Base-by-base conservation (phyloP, 1,284 basidiomycete genomes). In the Fomitopsis pinicola region DNA sequence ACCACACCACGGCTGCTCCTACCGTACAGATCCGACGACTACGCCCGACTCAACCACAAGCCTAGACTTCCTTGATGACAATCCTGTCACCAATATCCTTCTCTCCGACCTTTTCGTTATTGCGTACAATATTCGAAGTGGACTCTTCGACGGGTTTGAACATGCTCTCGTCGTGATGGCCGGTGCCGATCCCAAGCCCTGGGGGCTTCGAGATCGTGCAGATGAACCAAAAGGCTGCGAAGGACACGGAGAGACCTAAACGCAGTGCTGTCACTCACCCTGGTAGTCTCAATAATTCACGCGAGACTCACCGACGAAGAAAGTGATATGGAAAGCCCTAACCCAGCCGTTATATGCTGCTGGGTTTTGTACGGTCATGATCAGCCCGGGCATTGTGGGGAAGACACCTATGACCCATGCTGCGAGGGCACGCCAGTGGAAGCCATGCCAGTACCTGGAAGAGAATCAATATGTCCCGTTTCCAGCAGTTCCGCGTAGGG, bases 401-500 rank as follows among this genome's bases (percentile, higher is more conserved):
- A 55, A 60, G 19, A 60, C 59, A 0, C 59, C 59, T 2, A 60
- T 36, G 22, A 50, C 54, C 59, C 59, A 60, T 17, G 59, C 59
- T 9, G 55, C 53, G 8, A 50, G 42, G 10, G 59, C 59, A 8
- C 59, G 59, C 59, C 59, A 60, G 45, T 60, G 53, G 35, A 60
- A 60, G 26, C 59, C 59, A 19, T 56, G 59, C 42, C 42, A 60
- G 45, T 60, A 60, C 59, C 59, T 60, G 38, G 15, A 26, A 33
- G 4, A 50, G 5, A 5, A 33, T 33, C 2, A 33, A 33, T 42
- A 42, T 2, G 6, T 5, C 3, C n/a, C 12, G 40, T 14, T 5
- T 3, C 3, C 1, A 44, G n/a, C 28, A 36, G 40, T 22, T 14
- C 28, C 17, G 33, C 6, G 12, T 5, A n/a, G 2, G 19, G 5